Base-by-base conservation (phyloP, 2,329 filamentous ascomycete genomes). In the Neoscytalidium dimidiatum region DNA sequence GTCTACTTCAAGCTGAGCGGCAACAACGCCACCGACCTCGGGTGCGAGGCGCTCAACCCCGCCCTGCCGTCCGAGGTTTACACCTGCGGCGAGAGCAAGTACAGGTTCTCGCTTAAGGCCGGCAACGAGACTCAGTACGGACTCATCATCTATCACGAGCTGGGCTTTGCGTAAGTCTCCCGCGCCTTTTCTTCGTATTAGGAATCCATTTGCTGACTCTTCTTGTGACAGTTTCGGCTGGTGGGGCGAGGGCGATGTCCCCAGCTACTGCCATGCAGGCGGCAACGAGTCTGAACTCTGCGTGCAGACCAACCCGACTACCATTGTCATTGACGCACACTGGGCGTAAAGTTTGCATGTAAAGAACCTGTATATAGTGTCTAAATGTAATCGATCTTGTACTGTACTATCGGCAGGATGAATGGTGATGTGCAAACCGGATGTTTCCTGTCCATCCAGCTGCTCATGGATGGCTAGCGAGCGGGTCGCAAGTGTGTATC, bases 271-370 rank as follows among this genome's bases (percentile, higher is more conserved):
- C 48, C 61, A 46, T 35, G 61, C 61, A 8, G 61, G 61, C 14
- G 61, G 61, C 23, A 63, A 63, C 48, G 61, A 48, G n/a, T 48
- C 46, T 23, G 17, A 63, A 63, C 61, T 63, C 48, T 63, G 61
- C 61, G 43, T 33, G 26, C 35, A 63, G 61, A 29, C 28, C 41
- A n/a, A 2, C 56, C 26, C 28, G 3, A 60, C 56, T 13, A 60
- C 56, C n/a, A 60, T 60, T 6, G 41, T 60, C 41, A 60, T 60
- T 26, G 56, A 60, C 7, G 56, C 38, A 38, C n/a, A 28, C 23
- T 23, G 14, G 11, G 14, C 13, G 29, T 13, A 35, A 33, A 33
- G 28, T 17, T 33, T 9, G 3, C 3, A 2, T 11, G 13, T 4
- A 21, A 35, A 29, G 11, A 33, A 52, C 8, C 7, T n/a, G 28